Evolutionary conservation across 805 yeast species (phyloP).

Genomic region (Candida silvatica): DNA sequence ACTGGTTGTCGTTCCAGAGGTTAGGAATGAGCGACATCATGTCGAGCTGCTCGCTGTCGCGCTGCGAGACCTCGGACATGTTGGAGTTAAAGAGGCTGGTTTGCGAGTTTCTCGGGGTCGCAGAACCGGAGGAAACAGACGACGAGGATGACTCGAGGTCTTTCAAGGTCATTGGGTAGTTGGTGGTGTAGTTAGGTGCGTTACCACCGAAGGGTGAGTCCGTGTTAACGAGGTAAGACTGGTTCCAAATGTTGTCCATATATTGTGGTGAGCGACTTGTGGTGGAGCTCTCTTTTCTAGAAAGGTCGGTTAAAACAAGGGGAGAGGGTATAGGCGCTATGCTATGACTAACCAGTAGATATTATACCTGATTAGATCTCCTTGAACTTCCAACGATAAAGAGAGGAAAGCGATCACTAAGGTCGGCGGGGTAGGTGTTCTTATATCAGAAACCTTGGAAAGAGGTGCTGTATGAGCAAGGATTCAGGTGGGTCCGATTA

Average conservation of each 20-base stretch:
- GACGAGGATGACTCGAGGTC: conserved; percentile 1
- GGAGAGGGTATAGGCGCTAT: no score
- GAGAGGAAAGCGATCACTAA: no score
- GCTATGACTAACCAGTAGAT: no score
- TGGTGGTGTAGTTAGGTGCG: not conserved
- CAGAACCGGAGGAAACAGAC: conserved; percentile 1
- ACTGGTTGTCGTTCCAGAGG: conserved; percentile 15
- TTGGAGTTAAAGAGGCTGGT: not conserved
- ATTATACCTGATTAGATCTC: no score
- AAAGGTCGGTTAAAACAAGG: no score
- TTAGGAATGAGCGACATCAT: conserved; percentile 20
- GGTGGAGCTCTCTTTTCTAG: no score
- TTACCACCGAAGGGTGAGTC: not conserved
- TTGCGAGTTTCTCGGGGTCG: conserved; percentile 3
- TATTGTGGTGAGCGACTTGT: no score
- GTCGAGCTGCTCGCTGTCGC: conserved; percentile 3
- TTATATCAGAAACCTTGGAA: no score
- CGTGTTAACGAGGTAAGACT: not conserved
- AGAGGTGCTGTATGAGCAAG: no score
- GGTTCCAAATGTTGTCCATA: conserved; percentile 2
- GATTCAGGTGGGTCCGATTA: no score
- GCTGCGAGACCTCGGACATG: not conserved
- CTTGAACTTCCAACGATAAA: no score
- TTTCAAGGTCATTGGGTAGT: conserved; percentile 1
- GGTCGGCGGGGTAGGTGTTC: no score